These are phyloP conservation scores for Thyridium curvatum DNA, from an alignment of 2,329 filamentous ascomycete genomes.

Conservation along the genomic window DNA sequence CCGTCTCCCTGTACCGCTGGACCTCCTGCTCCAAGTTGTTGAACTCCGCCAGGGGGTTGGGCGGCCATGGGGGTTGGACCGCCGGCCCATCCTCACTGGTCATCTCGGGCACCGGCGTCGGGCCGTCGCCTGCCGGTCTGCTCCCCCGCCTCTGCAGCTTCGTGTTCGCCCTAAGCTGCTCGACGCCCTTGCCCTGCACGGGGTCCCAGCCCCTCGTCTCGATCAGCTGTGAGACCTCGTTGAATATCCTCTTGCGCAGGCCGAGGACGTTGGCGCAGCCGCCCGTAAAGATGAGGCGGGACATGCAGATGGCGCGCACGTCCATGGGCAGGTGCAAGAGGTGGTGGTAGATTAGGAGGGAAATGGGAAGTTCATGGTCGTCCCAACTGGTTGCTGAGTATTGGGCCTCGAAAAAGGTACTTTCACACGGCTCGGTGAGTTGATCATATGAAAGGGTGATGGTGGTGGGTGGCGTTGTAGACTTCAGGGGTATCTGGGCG, in stretches of 20 bases:
- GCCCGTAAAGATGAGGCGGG: slow-evolving; percentile 80
- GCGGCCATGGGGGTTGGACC: too few species aligned
- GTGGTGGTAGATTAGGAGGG: slow-evolving; percentile 67
- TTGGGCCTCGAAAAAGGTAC: slow-evolving; percentile 61
- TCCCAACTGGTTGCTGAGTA: slow-evolving; percentile 57
- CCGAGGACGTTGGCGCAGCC: slow-evolving; percentile 75
- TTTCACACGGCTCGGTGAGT: slow-evolving; percentile 70
- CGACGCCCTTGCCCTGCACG: slow-evolving; percentile 63
- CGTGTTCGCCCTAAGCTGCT: slow-evolving; percentile 40
- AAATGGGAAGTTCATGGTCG: slow-evolving; percentile 78
- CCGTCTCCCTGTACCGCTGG: slow-evolving; percentile 30
- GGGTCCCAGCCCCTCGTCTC: slow-evolving; percentile 69
- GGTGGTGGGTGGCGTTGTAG: slow-evolving; percentile 42
- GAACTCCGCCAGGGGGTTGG: slow-evolving; percentile 37
- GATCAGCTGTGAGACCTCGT: slow-evolving; percentile 65
- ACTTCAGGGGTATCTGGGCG: slow-evolving; percentile 38
- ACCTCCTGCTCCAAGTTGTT: slow-evolving; percentile 56
- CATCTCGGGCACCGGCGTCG: slow-evolving; percentile 8
- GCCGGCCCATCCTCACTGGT: too few species aligned
- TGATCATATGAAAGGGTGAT: slow-evolving; percentile 62
- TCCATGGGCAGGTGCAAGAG: slow-evolving; percentile 75
- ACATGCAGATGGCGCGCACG: slow-evolving; percentile 78
- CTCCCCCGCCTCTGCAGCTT: slow-evolving; percentile 29
- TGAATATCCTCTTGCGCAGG: slow-evolving; percentile 67
- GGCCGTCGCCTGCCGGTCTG: slow-evolving; percentile 13